phyloP scores from a whole-genome alignment of 2,329 filamentous ascomycete genomes.

The Tolypocladium cylindrosporum region DNA sequence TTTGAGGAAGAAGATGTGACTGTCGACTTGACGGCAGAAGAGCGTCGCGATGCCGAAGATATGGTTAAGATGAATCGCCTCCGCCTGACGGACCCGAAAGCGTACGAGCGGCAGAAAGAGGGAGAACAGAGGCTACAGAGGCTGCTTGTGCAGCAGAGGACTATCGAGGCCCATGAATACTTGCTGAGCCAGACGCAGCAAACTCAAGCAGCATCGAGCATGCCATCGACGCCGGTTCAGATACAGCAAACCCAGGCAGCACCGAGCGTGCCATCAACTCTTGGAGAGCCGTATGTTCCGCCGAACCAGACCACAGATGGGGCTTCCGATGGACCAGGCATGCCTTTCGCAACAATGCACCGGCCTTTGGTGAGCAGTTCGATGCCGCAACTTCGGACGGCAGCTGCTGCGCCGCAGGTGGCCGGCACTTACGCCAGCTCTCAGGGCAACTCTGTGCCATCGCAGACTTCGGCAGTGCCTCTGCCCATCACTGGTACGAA shows the following conservation, averaged over 20 bases:
- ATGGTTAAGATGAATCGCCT: constrained; percentile 22
- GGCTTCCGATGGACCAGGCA: neutral
- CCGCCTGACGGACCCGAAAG: constrained; percentile 20
- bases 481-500: constrained; percentile 24
- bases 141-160: neutral
- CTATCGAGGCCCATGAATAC: neutral
- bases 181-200: neutral
- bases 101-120: constrained; percentile 14
- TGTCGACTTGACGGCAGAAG: constrained; percentile 45
- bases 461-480: constrained; percentile 10
- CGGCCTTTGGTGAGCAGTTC: neutral
- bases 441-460: neutral
- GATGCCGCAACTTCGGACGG: neutral
- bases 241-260: neutral
- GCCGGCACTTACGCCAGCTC: neutral
- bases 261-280: neutral
- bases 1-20: constrained; percentile 61
- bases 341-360: neutral
- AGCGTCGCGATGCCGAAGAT: constrained; percentile 43
- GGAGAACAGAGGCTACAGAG: constrained; percentile 3
- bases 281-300: neutral
- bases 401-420: neutral
- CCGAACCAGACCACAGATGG: neutral
- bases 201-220: neutral
- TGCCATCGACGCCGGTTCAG: neutral